Evolutionary conservation across 202 grass and related monocot species (phyloP).

Genomic region (Hordeum pubiflorum): DNA sequence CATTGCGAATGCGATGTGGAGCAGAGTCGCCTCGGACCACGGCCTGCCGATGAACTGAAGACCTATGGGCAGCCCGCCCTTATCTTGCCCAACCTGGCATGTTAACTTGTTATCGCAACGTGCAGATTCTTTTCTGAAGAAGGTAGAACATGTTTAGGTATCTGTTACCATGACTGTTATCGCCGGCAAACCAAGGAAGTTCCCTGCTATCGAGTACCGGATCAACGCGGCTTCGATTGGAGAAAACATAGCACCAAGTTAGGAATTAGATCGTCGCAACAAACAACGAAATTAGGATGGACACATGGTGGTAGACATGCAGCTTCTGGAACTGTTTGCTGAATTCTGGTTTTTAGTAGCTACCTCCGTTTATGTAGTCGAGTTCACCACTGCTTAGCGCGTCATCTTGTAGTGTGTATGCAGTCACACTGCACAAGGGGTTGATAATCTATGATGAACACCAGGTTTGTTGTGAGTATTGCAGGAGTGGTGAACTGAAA

Average conservation of each 20-base stretch:
- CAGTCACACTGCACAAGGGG: slow-evolving; percentile 60
- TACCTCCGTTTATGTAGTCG: slow-evolving; percentile 98
- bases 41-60: slow-evolving; percentile 90
- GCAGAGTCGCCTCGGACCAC: slow-evolving; percentile 91
- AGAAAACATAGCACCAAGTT: neutral
- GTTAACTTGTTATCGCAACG: neutral
- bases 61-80: slow-evolving; percentile 70
- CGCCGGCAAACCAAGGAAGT: slow-evolving; percentile 92
- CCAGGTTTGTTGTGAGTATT: neutral
- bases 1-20: slow-evolving; percentile 78
- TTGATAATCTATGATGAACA: neutral
- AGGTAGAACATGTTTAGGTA: neutral
- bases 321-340: neutral
- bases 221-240: slow-evolving; percentile 59
- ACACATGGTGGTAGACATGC: neutral
- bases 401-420: slow-evolving; percentile 74
- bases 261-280: neutral
- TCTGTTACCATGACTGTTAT: slow-evolving; percentile 68
- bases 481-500: neutral
- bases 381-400: slow-evolving; percentile 62
- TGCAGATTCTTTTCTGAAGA: neutral
- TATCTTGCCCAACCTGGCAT: slow-evolving; percentile 70
- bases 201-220: slow-evolving; percentile 90
- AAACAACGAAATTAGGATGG: neutral
- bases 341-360: neutral